Percentiles rank a stretch among this genome's conserved stretches.
Evolutionary conservation across 2,329 filamentous ascomycete species (phyloP).

Genomic region (Nemania sp.): DNA sequence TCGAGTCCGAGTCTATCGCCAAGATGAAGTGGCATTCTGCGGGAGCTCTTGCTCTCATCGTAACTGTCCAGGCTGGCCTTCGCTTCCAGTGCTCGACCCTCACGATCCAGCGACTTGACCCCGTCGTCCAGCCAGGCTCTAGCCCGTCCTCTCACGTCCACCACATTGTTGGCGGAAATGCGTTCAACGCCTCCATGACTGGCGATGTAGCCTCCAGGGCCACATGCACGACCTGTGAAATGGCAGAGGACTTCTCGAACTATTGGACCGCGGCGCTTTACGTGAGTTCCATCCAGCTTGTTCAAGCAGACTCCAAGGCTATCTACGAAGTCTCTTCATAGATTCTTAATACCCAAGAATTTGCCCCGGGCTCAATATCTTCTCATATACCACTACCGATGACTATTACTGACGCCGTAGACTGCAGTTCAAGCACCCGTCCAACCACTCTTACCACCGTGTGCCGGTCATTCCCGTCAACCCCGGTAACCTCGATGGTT

Average conservation of each 20-base stretch:
- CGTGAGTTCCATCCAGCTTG: not conserved
- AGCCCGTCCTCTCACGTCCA: constrained; percentile 26
- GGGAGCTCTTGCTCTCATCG: constrained; percentile 22
- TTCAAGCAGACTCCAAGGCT: not conserved
- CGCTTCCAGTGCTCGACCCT: constrained; percentile 29
- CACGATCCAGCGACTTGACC: constrained; percentile 28
- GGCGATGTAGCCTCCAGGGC: constrained; percentile 21
- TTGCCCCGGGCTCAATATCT: not conserved
- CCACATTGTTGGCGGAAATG: constrained; percentile 30
- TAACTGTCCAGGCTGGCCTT: constrained; percentile 26
- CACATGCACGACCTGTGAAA: constrained; percentile 36
- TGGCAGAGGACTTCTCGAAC: constrained; percentile 35
- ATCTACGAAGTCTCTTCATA: not conserved
- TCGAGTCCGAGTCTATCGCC: not conserved
- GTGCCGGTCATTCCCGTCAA: constrained; percentile 36
- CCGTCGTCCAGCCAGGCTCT: constrained; percentile 26
- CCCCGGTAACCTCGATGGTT: constrained; percentile 32
- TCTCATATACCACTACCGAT: not conserved
- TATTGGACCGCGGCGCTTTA: constrained; percentile 31
- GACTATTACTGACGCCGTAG: not conserved
- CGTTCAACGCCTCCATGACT: constrained; percentile 28
- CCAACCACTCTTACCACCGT: constrained; percentile 36
- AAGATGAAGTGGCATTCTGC: constrained; percentile 28
- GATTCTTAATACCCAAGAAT: not conserved
- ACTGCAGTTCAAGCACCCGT: constrained; percentile 31